phyloP scores from a whole-genome alignment of 2,329 filamentous ascomycete species.

The Cladosporium halotolerans region DNA sequence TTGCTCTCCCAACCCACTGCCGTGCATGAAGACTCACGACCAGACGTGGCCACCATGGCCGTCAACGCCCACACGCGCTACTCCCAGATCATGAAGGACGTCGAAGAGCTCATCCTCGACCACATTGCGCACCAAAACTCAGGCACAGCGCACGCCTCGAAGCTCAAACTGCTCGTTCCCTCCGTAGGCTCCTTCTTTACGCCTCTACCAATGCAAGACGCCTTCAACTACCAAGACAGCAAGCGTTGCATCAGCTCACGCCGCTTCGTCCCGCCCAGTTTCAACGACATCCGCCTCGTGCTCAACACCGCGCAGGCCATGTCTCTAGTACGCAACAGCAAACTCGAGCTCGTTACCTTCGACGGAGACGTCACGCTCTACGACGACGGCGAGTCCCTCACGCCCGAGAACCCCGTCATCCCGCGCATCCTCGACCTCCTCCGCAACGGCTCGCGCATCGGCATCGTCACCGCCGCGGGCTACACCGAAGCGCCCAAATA shows the following conservation, averaged over 20 bases:
- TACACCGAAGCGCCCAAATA: constrained; percentile 86
- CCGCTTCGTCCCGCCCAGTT: constrained; percentile 89
- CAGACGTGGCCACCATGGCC: constrained; percentile 59
- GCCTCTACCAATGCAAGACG: constrained; percentile 74
- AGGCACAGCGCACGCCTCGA: constrained; percentile 66
- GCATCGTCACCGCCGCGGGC: constrained; percentile 93
- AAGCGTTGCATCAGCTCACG: constrained; percentile 82
- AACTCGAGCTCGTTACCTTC: constrained; percentile 83
- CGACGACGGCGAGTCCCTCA: constrained; percentile 69
- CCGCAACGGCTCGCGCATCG: constrained; percentile 71
- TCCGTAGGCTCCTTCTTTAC: constrained; percentile 93
- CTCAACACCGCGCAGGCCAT: constrained; percentile 93
- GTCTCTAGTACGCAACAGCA: constrained; percentile 69
- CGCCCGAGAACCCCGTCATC: constrained; percentile 71
- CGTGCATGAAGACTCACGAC: constrained; percentile 64
- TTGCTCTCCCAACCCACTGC: constrained; percentile 92
- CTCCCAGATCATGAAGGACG: constrained; percentile 89
- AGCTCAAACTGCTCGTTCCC: constrained; percentile 86
- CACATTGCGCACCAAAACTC: constrained; percentile 72
- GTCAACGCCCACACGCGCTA: constrained; percentile 79
- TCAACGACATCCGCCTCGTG: constrained; percentile 90
- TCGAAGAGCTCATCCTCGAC: constrained; percentile 85
- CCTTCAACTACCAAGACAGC: constrained; percentile 84
- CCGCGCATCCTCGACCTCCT: constrained; percentile 63
- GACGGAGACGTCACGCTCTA: constrained; percentile 97